Conservation (phyloP, 2,329 filamentous ascomycete species). For the Hymenoscyphus repandus region DNA sequence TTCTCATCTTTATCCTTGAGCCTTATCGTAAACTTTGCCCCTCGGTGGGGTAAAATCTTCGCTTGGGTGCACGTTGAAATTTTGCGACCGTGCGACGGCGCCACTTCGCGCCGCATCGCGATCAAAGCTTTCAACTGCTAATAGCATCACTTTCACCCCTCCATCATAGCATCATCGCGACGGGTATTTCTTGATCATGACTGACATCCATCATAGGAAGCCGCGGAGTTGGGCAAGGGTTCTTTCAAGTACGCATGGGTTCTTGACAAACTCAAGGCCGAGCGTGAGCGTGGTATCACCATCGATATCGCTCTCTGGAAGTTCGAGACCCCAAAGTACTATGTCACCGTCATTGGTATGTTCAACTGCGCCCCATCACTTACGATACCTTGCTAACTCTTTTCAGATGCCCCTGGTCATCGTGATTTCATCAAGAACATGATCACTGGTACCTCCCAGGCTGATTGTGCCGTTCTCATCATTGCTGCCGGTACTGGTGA, state of each 20-base stretch:
- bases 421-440: conserved; percentile 99
- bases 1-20: conserved; percentile 10
- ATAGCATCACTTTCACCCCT: not conserved
- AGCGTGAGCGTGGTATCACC: conserved; percentile 99
- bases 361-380: conserved; percentile 20
- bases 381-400: conserved; percentile 6
- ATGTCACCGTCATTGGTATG: conserved; percentile 94
- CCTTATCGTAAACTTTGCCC: conserved; percentile 28
- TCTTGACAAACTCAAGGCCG: conserved; percentile 99
- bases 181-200: not conserved
- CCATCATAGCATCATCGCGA: not conserved
- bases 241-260: conserved; percentile 99
- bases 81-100: conserved; percentile 20
- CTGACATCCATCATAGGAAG: conserved; percentile 62
- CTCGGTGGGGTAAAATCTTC: conserved; percentile 29
- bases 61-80: conserved; percentile 15
- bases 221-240: conserved; percentile 98
- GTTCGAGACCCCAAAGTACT: conserved; percentile 98
- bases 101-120: conserved; percentile 5
- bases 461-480: conserved; percentile 99
- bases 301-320: conserved; percentile 99
- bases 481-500: conserved; percentile 99
- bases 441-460: conserved; percentile 99
- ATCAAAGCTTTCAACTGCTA: conserved; percentile 13
- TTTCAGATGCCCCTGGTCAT: conserved; percentile 87